phyloP scores from a whole-genome alignment of 768 basidiomycete species.

The Melanogaster broomeanus region DNA sequence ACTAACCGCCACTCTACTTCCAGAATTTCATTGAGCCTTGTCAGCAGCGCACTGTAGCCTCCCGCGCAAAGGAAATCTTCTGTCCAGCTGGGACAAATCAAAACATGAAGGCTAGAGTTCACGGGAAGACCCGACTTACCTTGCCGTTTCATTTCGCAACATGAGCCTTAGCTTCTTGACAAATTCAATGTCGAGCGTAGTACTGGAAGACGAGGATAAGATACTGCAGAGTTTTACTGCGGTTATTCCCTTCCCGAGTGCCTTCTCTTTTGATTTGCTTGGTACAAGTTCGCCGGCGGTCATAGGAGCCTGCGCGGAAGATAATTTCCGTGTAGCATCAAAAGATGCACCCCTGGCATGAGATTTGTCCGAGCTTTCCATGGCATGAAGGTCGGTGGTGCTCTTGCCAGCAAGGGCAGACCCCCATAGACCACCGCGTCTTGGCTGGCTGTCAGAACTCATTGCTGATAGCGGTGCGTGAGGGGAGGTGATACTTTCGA shows the following conservation, averaged over 20 bases:
- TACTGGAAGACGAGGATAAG: conserved; percentile 67
- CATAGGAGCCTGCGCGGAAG: conserved; percentile 52
- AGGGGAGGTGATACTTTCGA: conserved; percentile 63
- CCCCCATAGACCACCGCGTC: conserved; percentile 24
- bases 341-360: conserved; percentile 66
- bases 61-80: conserved; percentile 80
- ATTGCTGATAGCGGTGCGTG: conserved; percentile 41
- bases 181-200: conserved; percentile 78
- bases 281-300: conserved; percentile 38
- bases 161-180: conserved; percentile 87
- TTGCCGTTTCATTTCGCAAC: conserved; percentile 89
- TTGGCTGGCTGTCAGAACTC: conserved; percentile 36
- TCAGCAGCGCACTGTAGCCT: conserved; percentile 84
- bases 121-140: conserved; percentile 42
- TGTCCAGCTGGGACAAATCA: conserved; percentile 68
- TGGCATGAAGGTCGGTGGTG: conserved; percentile 27
- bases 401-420: conserved; percentile 32
- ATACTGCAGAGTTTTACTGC: conserved; percentile 70
- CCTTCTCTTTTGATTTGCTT: conserved; percentile 53
- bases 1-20: conserved; percentile 95
- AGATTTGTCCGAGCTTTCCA: conserved; percentile 30
- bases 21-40: conserved; percentile 85
- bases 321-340: conserved; percentile 53
- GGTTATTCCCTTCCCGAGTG: conserved; percentile 51
- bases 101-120: not conserved